Evolutionary conservation across 495 filamentous ascomycete species (phyloP).

Genomic region (Xylaria bambusicola): DNA sequence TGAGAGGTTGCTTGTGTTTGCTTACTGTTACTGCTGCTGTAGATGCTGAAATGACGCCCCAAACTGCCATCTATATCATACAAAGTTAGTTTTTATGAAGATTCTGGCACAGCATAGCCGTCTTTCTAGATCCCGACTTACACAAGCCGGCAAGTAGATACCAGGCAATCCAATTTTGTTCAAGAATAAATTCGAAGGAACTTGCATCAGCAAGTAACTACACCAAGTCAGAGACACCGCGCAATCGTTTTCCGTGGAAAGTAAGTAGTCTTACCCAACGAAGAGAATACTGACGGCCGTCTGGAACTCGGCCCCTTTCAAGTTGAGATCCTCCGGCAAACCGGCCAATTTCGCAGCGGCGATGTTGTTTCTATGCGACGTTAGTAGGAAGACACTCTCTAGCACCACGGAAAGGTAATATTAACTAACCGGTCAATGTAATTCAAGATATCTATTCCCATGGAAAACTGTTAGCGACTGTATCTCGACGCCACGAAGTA

Average conservation of each 20-base stretch:
- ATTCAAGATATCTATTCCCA: conserved; percentile 69
- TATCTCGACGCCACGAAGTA: neutral
- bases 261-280: conserved; percentile 60
- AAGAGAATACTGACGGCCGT: conserved; percentile 70
- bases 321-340: conserved; percentile 47
- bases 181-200: conserved; percentile 63
- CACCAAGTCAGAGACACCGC: no score
- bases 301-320: conserved; percentile 52
- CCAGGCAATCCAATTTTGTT: conserved; percentile 62
- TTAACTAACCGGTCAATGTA: conserved; percentile 67
- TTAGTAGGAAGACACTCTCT: conserved; percentile 18
- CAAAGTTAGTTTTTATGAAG: conserved; percentile 16
- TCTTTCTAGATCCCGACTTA: conserved; percentile 22
- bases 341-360: conserved; percentile 54
- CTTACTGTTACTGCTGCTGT: conserved; percentile 57
- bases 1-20: neutral
- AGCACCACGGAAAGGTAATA: conserved; percentile 18
- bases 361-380: conserved; percentile 48
- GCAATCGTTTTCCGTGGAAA: no score
- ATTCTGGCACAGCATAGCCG: neutral
- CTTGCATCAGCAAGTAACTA: conserved; percentile 59
- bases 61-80: conserved; percentile 58
- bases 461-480: conserved; percentile 22
- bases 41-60: conserved; percentile 70
- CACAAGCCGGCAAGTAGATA: conserved; percentile 62